phyloP scores from a whole-genome alignment of 495 filamentous ascomycete genomes.

The Oidiodendron maius region DNA sequence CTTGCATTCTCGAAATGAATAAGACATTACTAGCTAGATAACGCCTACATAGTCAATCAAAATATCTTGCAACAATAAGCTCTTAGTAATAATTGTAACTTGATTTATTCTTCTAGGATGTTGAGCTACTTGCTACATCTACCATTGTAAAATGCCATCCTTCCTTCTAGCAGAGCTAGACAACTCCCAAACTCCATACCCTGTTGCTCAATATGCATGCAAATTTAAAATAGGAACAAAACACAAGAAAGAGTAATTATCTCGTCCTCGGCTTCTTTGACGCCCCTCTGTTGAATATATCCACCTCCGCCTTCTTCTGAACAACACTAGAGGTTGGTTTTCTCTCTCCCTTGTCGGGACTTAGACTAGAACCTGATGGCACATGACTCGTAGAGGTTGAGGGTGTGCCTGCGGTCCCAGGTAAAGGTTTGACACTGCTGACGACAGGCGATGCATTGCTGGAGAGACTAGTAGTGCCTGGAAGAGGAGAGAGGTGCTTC shows the following conservation, averaged over 20 bases:
- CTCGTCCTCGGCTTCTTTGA: slow-evolving; percentile 13
- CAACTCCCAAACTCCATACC: too few relatives aligned
- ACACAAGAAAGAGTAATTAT: neutral
- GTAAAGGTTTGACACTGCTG: slow-evolving; percentile 2
- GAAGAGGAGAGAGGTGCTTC: neutral
- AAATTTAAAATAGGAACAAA: neutral
- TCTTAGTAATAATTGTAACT: too few relatives aligned
- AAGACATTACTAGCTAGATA: too few relatives aligned
- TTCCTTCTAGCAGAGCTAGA: too few relatives aligned
- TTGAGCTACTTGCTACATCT: too few relatives aligned
- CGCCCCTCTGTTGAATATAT: slow-evolving; percentile 18
- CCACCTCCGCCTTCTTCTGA: slow-evolving; percentile 2
- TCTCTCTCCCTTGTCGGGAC: neutral
- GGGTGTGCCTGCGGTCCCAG: neutral
- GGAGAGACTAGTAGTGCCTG: slow-evolving; percentile 2
- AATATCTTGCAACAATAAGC: too few relatives aligned
- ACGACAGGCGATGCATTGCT: slow-evolving; percentile 8
- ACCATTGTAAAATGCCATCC: too few relatives aligned
- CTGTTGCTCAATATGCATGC: too few relatives aligned
- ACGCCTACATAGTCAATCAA: too few relatives aligned
- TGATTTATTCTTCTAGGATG: too few relatives aligned
- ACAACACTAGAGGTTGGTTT: neutral
- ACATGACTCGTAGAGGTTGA: neutral
- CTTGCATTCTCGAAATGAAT: too few relatives aligned
- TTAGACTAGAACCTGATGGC: neutral